phyloP scores from a whole-genome alignment of 2,329 filamentous ascomycete genomes.

The Teratosphaeria epicoccoides region DNA sequence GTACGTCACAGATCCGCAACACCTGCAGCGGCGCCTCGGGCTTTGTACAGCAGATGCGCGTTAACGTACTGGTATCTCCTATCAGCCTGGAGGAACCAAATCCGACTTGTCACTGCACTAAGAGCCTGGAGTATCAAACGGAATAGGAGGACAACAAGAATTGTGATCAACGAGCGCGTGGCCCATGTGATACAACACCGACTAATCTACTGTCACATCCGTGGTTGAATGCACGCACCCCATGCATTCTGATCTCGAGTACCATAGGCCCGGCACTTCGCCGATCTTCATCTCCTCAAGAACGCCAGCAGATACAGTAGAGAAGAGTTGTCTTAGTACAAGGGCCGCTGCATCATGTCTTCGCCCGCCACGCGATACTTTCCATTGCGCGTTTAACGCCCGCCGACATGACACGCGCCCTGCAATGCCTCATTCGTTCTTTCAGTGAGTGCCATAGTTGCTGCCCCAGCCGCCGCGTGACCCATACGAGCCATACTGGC shows the following conservation, averaged over 20 bases:
- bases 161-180: neutral
- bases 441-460: constrained; percentile 20
- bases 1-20: too few relatives aligned
- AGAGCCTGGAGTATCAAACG: too few relatives aligned
- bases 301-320: neutral
- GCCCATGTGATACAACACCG: neutral
- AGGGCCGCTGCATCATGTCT: neutral
- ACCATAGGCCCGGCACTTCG: neutral
- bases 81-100: too few relatives aligned
- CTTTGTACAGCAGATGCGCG: too few relatives aligned
- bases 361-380: neutral
- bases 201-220: neutral
- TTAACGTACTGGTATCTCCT: too few relatives aligned
- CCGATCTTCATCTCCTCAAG: neutral
- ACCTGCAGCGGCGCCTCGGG: too few relatives aligned
- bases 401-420: neutral
- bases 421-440: neutral
- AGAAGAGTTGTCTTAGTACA: neutral
- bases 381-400: neutral
- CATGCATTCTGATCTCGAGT: neutral
- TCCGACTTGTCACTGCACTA: too few relatives aligned
- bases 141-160: too few relatives aligned
- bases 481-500: constrained; percentile 24
- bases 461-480: constrained; percentile 25
- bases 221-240: neutral